Evolutionary conservation across 2,329 filamentous ascomycete species (phyloP).

Genomic region (Ophiostoma angusticollis): DNA sequence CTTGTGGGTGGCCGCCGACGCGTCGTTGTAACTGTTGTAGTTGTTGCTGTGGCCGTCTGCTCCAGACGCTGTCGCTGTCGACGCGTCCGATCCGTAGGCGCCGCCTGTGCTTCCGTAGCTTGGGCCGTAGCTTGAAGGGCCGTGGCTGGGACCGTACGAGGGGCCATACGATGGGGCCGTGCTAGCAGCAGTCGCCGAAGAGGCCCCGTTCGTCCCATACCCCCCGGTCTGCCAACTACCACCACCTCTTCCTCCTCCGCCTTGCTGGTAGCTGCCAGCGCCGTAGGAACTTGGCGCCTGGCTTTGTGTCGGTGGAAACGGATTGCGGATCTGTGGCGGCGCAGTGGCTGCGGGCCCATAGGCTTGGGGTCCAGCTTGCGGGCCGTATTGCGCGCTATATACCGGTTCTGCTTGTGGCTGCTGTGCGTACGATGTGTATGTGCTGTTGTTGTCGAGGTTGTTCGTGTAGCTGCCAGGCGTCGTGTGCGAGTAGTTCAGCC

Average conservation of each 20-base stretch:
- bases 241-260: too few species aligned
- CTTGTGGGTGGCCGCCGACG: constrained; percentile 32
- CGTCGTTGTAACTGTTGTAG: constrained; percentile 27
- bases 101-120: constrained; percentile 13
- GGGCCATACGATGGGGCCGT: constrained; percentile 1
- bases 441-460: constrained; percentile 10
- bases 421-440: constrained; percentile 6
- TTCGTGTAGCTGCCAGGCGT: constrained; percentile 4
- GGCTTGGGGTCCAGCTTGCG: constrained; percentile 16
- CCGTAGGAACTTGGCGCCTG: too few species aligned
- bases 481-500: constrained; percentile 18
- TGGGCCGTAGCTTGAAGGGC: neutral
- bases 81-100: constrained; percentile 17
- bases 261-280: neutral
- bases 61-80: constrained; percentile 17
- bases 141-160: constrained; percentile 11
- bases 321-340: constrained; percentile 63
- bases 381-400: neutral
- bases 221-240: constrained; percentile 95
- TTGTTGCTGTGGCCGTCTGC: constrained; percentile 22
- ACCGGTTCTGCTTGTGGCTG: neutral
- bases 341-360: constrained; percentile 26
- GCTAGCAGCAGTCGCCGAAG: constrained; percentile 21
- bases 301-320: constrained; percentile 59
- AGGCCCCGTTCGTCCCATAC: constrained; percentile 31